A percentile compares a stretch with the other conserved stretches of the same genome.
Conservation (phyloP, 75 land plant species). For the Pinus taeda region DNA sequence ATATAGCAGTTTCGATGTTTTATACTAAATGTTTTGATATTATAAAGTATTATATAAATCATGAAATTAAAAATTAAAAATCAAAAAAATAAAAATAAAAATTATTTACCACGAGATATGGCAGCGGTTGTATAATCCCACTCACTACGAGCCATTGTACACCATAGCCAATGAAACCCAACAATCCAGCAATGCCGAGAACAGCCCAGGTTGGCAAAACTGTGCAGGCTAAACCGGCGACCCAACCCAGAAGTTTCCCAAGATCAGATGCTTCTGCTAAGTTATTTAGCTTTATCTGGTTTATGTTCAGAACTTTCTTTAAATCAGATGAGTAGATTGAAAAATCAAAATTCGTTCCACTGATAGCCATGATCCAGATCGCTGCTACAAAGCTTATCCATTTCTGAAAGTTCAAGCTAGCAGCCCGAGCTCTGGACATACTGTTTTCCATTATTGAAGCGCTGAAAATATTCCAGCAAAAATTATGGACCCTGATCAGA, state of each 20-base stretch:
- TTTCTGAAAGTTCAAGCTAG: not conserved
- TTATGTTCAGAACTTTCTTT: slow-evolving; percentile 57
- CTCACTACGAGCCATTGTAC: slow-evolving; percentile 55
- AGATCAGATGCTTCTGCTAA: slow-evolving; percentile 83
- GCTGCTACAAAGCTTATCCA: slow-evolving; percentile 80
- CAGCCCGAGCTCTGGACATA: not conserved
- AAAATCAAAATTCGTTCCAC: slow-evolving; percentile 74
- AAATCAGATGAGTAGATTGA: slow-evolving; percentile 82
- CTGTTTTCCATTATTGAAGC: not conserved
- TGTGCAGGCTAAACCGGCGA: slow-evolving; percentile 61
- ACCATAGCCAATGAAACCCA: slow-evolving; percentile 73
- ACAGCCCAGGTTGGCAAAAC: slow-evolving; percentile 67
- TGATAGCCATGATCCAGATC: slow-evolving; percentile 80
- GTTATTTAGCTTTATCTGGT: slow-evolving; percentile 75
- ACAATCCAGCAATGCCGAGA: slow-evolving; percentile 41
- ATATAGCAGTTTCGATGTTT: too few species aligned
- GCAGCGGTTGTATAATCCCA: slow-evolving; percentile 22
- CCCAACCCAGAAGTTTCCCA: slow-evolving; percentile 76
- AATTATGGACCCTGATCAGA: not conserved
- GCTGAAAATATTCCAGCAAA: not conserved
- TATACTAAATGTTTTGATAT: too few species aligned
- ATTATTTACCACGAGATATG: slow-evolving; percentile 41
- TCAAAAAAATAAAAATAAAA: too few species aligned
- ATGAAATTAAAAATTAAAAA: too few species aligned
- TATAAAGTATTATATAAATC: too few species aligned